phyloP scores from a whole-genome alignment of 345 rosid species.

The Excoecaria agallocha region DNA sequence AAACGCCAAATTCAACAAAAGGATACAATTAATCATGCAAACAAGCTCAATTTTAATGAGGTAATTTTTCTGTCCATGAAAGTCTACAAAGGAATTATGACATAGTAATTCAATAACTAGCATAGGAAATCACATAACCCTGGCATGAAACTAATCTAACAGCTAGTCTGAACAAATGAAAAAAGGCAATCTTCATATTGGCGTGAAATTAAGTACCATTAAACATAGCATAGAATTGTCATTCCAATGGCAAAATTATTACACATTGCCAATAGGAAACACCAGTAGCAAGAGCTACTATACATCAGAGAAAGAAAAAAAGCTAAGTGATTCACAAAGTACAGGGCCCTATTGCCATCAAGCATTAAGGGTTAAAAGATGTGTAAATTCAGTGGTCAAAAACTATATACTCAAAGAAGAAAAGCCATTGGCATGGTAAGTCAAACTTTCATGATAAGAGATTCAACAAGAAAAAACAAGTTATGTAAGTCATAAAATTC shows the following conservation, averaged over 20 bases:
- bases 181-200: too few species aligned
- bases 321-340: not conserved
- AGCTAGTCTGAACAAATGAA: too few species aligned
- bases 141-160: too few species aligned
- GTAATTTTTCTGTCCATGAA: not conserved
- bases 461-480: not conserved
- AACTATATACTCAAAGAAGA: not conserved
- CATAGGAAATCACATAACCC: too few species aligned
- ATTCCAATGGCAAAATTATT: too few species aligned
- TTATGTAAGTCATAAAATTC: not conserved
- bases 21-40: not conserved
- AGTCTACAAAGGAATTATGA: not conserved
- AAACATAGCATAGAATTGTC: too few species aligned
- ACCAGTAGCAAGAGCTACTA: too few species aligned
- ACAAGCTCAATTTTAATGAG: not conserved
- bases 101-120: not conserved
- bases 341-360: not conserved
- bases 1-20: not conserved
- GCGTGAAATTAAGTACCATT: too few species aligned
- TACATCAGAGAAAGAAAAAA: too few species aligned
- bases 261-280: too few species aligned
- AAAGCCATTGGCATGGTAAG: not conserved
- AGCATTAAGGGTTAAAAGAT: not conserved
- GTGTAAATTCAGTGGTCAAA: not conserved
- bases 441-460: not conserved